Percentiles rank a stretch among this genome's conserved stretches.
Evolutionary conservation across 768 basidiomycete genomes (phyloP).

Genomic region (Russula sp.): DNA sequence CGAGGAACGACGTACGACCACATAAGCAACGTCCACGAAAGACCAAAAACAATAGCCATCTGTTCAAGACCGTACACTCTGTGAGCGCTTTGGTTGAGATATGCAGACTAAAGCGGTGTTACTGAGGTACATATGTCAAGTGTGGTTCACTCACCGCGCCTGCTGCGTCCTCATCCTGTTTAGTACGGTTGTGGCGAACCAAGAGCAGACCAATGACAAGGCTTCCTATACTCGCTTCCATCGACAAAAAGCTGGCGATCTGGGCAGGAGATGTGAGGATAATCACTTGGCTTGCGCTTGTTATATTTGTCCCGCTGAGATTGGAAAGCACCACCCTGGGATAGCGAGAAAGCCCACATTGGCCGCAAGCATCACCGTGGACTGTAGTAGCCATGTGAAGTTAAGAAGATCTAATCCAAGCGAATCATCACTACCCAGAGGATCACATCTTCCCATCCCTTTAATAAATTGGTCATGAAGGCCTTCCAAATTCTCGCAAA

Average conservation of each 20-base stretch:
- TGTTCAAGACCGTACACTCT: no score
- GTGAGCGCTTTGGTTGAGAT: conserved; percentile 24
- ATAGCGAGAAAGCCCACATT: conserved; percentile 35
- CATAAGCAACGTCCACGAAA: no score
- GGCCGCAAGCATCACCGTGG: conserved; percentile 33
- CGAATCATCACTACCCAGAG: no score
- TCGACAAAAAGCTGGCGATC: conserved; percentile 45
- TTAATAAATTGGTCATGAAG: conserved; percentile 2
- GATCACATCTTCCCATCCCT: not conserved
- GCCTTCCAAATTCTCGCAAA: not conserved
- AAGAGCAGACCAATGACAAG: conserved; percentile 44
- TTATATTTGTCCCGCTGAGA: not conserved
- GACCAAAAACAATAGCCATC: no score
- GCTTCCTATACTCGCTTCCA: conserved; percentile 41
- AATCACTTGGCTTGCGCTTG: no score
- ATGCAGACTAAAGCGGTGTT: conserved; percentile 22
- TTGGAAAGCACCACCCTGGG: conserved; percentile 25
- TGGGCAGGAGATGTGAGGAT: conserved; percentile 37
- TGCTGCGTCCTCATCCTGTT: conserved; percentile 28
- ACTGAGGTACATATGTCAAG: not conserved
- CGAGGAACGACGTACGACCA: no score
- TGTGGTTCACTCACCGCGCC: not conserved
- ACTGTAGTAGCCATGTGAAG: conserved; percentile 18
- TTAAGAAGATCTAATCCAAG: no score
- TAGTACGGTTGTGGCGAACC: conserved; percentile 37